Evolutionary conservation across 768 basidiomycete genomes (phyloP).

Genomic region (Mycena alexandri): DNA sequence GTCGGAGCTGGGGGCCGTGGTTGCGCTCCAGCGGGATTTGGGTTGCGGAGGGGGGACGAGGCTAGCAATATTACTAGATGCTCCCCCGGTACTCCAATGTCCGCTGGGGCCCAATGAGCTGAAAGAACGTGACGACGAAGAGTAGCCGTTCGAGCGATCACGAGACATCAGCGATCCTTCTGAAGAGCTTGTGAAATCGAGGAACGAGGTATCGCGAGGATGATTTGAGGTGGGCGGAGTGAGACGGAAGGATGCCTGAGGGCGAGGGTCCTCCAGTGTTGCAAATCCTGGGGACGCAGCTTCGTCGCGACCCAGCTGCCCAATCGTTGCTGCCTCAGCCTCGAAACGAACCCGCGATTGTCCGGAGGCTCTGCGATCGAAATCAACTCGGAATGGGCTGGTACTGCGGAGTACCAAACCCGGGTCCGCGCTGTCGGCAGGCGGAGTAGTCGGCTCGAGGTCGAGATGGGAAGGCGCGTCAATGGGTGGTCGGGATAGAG

Average conservation of each 20-base stretch:
- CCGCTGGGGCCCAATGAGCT: constrained; percentile 15
- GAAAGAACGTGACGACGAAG: constrained; percentile 37
- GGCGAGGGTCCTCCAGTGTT: background rate
- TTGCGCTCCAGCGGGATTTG: constrained; percentile 58
- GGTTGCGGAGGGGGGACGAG: constrained; percentile 37
- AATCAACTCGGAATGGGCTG: constrained; percentile 64
- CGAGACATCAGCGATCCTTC: constrained; percentile 44
- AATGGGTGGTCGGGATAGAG: constrained; percentile 10
- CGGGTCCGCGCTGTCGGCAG: constrained; percentile 38
- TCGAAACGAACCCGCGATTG: constrained; percentile 45
- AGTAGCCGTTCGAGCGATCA: constrained; percentile 38
- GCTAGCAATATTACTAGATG: constrained; percentile 34
- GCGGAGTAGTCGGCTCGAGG: constrained; percentile 12
- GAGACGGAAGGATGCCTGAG: constrained; percentile 39
- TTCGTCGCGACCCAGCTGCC: constrained; percentile 1
- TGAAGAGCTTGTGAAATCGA: constrained; percentile 53
- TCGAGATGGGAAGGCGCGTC: constrained; percentile 2
- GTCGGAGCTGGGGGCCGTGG: constrained; percentile 48
- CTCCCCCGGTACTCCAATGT: constrained; percentile 32
- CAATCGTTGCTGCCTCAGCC: background rate
- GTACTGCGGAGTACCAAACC: constrained; percentile 51
- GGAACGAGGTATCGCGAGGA: constrained; percentile 48
- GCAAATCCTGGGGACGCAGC: constrained; percentile 11
- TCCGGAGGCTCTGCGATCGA: constrained; percentile 44
- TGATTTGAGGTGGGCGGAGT: constrained; percentile 41